Conservation (phyloP, 1,139 yeast species). For the Kodamaea sp. region DNA sequence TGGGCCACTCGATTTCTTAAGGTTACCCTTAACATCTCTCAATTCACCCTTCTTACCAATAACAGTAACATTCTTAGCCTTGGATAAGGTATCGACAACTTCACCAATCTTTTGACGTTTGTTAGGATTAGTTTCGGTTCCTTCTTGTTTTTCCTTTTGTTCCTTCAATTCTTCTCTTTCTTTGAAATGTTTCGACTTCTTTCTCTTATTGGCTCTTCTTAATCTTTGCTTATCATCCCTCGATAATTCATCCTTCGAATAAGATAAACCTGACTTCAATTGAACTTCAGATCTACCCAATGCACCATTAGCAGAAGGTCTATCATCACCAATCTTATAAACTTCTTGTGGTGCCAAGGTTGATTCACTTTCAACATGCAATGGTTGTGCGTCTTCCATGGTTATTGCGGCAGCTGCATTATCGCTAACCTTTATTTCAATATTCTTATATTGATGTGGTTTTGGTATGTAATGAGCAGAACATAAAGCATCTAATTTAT, state of each 20-base stretch:
- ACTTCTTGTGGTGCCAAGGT: constrained; percentile 94
- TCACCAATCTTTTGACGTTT: constrained; percentile 59
- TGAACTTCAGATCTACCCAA: constrained; percentile 53
- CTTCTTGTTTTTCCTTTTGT: constrained; percentile 22
- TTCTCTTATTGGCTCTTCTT: constrained; percentile 83
- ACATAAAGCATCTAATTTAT: constrained; percentile 80
- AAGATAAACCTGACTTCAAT: constrained; percentile 76
- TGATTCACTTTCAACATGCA: constrained; percentile 69
- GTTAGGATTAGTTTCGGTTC: constrained; percentile 21
- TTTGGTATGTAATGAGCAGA: constrained; percentile 94
- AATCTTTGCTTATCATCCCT: constrained; percentile 85
- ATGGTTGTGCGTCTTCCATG: constrained; percentile 97
- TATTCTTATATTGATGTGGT: constrained; percentile 68
- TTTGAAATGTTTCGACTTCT: constrained; percentile 56
- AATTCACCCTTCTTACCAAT: constrained; percentile 76
- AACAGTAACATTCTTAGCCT: constrained; percentile 74
- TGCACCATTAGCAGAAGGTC: constrained; percentile 42
- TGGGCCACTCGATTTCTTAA: constrained; percentile 35
- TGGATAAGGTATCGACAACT: constrained; percentile 69
- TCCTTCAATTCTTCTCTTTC: constrained; percentile 30
- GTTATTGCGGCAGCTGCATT: constrained; percentile 56
- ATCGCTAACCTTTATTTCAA: constrained; percentile 68
- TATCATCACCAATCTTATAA: constrained; percentile 57
- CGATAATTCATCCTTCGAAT: constrained; percentile 78
- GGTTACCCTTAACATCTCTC: constrained; percentile 69